Conservation (phyloP, 1,284 basidiomycete species). For the Cryptococcus sp. region DNA sequence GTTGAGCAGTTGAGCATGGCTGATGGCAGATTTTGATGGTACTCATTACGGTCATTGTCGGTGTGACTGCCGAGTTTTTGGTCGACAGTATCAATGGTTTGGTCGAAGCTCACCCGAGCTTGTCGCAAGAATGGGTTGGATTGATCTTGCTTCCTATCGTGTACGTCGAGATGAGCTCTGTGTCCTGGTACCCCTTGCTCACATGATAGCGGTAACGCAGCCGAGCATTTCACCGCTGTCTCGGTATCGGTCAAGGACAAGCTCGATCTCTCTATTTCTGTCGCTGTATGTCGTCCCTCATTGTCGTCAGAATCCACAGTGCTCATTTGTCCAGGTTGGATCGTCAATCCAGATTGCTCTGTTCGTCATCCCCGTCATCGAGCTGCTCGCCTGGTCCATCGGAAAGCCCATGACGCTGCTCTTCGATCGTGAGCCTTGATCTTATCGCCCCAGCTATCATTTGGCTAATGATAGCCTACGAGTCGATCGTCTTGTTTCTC, state of each 20-base stretch:
- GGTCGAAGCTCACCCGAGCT: constrained; percentile 41
- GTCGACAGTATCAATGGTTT: constrained; percentile 44
- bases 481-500: constrained; percentile 51
- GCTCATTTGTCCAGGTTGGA: constrained; percentile 52
- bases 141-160: constrained; percentile 75
- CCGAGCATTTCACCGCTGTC: constrained; percentile 81
- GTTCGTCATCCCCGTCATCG: constrained; percentile 71
- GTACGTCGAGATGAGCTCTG: constrained; percentile 10
- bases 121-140: constrained; percentile 71
- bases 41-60: constrained; percentile 40
- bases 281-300: constrained; percentile 53
- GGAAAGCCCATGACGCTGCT: constrained; percentile 50
- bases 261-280: constrained; percentile 57
- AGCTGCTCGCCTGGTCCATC: constrained; percentile 51
- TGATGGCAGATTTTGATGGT: constrained; percentile 27
- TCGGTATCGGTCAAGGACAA: constrained; percentile 74
- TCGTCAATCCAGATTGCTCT: constrained; percentile 83
- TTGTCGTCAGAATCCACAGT: neutral
- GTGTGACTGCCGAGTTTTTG: constrained; percentile 69
- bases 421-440: constrained; percentile 33
- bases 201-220: constrained; percentile 32
- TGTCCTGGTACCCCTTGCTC: neutral
- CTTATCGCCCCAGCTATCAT: neutral
- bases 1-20: neutral
- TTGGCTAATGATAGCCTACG: constrained; percentile 36